Evolutionary conservation across 768 basidiomycete genomes (phyloP).

Genomic region (Cyclocybe aegerita): DNA sequence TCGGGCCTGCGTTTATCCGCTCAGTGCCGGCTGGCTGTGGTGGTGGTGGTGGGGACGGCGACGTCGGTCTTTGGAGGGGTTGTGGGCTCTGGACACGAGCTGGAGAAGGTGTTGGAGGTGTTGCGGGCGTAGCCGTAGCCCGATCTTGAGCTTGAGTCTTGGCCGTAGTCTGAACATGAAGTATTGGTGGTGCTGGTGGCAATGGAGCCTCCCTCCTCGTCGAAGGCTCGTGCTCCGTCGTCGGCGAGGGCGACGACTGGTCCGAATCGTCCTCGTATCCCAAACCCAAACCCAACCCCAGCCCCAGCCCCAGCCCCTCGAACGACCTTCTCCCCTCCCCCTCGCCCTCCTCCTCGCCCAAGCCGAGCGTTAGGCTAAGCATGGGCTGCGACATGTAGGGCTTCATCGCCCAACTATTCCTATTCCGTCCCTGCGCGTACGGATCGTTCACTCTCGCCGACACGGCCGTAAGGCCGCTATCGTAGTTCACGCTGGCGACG

Average conservation of each 20-base stretch:
- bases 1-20: too few species aligned
- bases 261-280: slow-evolving; percentile 17
- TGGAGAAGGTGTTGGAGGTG: background rate
- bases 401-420: slow-evolving; percentile 24
- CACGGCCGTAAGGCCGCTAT: too few species aligned
- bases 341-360: slow-evolving; percentile 5
- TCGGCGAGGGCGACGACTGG: slow-evolving; percentile 14
- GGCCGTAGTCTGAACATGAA: too few species aligned
- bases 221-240: background rate
- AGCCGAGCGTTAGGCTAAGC: slow-evolving; percentile 22
- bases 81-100: too few species aligned
- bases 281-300: too few species aligned
- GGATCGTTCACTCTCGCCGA: slow-evolving; percentile 9
- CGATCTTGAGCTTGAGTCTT: background rate
- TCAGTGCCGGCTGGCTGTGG: too few species aligned
- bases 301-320: too few species aligned
- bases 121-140: background rate
- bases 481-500: too few species aligned
- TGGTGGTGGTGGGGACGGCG: too few species aligned
- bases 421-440: slow-evolving; percentile 10
- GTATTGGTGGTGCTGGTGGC: too few species aligned
- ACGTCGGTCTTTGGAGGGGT: too few species aligned
- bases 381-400: slow-evolving; percentile 49
- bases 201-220: background rate
- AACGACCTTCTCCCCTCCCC: background rate